These are phyloP conservation scores for Lichtheimia hyalospora DNA, from an alignment of 371 early-diverging fungal species.

Conservation along the genomic window DNA sequence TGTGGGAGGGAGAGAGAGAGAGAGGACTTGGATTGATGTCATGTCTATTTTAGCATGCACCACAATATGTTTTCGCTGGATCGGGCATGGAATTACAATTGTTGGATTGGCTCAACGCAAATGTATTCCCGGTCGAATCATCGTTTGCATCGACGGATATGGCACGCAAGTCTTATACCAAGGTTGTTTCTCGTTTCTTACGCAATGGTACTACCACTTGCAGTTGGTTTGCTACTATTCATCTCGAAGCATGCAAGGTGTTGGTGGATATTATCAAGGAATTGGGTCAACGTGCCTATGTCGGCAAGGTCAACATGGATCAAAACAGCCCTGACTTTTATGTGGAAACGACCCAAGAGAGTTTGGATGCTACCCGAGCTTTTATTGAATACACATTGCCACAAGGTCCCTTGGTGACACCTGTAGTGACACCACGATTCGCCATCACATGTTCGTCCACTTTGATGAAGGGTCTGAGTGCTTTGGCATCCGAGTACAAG, in stretches of 20 bases:
- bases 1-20: too few species aligned
- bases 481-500: conserved; percentile 65
- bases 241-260: conserved; percentile 67
- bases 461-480: conserved; percentile 68
- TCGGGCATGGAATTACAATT: conserved; percentile 89
- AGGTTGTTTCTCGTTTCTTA: conserved; percentile 68
- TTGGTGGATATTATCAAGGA: conserved; percentile 69
- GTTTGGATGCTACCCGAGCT: conserved; percentile 65
- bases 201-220: conserved; percentile 85
- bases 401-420: conserved; percentile 53
- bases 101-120: conserved; percentile 83
- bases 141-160: conserved; percentile 61
- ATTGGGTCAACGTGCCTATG: conserved; percentile 86
- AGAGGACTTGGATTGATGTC: too few species aligned
- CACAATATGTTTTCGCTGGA: conserved; percentile 89
- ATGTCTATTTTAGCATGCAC: conserved; percentile 69
- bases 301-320: conserved; percentile 97
- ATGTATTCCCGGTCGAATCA: conserved; percentile 86
- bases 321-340: conserved; percentile 78
- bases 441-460: conserved; percentile 76
- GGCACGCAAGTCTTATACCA: conserved; percentile 66
- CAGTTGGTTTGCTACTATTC: conserved; percentile 91
- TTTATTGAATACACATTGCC: conserved; percentile 64
- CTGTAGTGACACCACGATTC: conserved; percentile 90
- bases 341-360: conserved; percentile 66